Percentiles rank a stretch among this genome's conserved stretches.
These are phyloP conservation scores for Neoboletus brunneissimus DNA, from an alignment of 768 basidiomycete genomes.

Conservation along the genomic window DNA sequence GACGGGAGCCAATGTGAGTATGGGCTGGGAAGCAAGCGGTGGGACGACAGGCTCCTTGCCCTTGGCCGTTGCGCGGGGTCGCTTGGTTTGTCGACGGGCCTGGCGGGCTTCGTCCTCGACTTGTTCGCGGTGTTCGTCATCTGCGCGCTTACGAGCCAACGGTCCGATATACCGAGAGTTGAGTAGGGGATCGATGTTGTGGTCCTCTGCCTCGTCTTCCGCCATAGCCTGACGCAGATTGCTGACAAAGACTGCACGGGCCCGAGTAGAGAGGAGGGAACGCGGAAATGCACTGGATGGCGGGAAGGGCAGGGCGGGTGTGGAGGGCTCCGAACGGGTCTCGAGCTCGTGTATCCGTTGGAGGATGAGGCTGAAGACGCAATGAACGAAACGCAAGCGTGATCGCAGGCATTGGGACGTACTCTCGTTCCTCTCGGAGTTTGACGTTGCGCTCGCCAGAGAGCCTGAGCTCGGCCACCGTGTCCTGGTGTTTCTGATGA, in stretches of 20 bases:
- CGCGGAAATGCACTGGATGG: conserved; percentile 49
- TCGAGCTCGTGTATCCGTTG: conserved; percentile 65
- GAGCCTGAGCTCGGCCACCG: conserved; percentile 50
- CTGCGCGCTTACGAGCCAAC: conserved; percentile 41
- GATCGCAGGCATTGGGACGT: conserved; percentile 24
- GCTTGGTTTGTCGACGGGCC: conserved; percentile 34
- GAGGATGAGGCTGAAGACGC: conserved; percentile 44
- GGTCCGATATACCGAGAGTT: conserved; percentile 47
- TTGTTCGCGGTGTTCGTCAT: conserved; percentile 41
- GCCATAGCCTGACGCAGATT: conserved; percentile 49
- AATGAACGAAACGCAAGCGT: background rate
- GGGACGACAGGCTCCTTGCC: conserved; percentile 35
- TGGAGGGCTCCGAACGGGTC: conserved; percentile 34
- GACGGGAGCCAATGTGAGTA: conserved; percentile 26
- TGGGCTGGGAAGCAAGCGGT: conserved; percentile 23
- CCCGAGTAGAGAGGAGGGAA: conserved; percentile 40
- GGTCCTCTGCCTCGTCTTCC: conserved; percentile 45
- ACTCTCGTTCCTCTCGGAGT: conserved; percentile 64
- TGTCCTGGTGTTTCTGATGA: conserved; percentile 58
- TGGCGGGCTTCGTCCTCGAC: conserved; percentile 48
- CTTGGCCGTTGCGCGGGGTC: conserved; percentile 36
- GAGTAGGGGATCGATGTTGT: conserved; percentile 44
- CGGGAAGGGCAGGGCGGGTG: conserved; percentile 34
- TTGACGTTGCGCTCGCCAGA: conserved; percentile 64
- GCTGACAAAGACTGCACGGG: conserved; percentile 43